Evolutionary conservation across 495 filamentous ascomycete species (phyloP), one percentile per base, ranked within the genome.

Genomic region (Cercophora newfieldiana): DNA sequence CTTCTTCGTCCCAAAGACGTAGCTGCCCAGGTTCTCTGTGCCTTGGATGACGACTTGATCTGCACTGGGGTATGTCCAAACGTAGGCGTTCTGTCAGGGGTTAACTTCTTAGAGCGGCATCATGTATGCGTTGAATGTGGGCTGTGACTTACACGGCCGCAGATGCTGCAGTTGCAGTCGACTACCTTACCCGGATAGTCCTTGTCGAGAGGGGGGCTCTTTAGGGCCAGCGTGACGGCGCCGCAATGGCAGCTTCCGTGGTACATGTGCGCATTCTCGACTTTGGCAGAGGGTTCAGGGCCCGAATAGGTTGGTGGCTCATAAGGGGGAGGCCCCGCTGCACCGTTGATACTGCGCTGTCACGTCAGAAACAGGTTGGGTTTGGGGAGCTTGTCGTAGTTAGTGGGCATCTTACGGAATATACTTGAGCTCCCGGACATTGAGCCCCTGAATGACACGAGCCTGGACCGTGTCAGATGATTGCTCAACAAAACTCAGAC

Each of bases 191-290:
- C 73, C 0, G 69, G 33, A 30, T 28, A 66, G 3, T 63, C 67
- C 24, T 77, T 72, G 63, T 75, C 72, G 21, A 81, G 64, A 14
- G 77, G 73, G 62, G 72, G 69, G 44, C 66, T 65, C 66, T 77
- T 78, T 7, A 81, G 12, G 1, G 76, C 78, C 8, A 81, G 44
- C 2, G 68, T 81, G 12, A 84, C 74, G 51, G 74, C 80, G 24
- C 83, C 83, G 66, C 83, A 86, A 67, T 86, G 83, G 71, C 83
- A 86, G 67, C 78, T 78, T 6, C 83, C 83, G 28, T 75, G 75
- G 63, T 84, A 83, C 3, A 78, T 30, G 59, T 77, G 78, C 10
- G 66, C 77, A 26, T 72, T 71, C 10, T 80, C 77, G 57, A 78
- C 66, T 7, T 64, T 72, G 14, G 70, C 70, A 1, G 71, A 61